Conservation (phyloP, 1,284 basidiomycete genomes). For the Ceratorhiza oryzae-sativae region DNA sequence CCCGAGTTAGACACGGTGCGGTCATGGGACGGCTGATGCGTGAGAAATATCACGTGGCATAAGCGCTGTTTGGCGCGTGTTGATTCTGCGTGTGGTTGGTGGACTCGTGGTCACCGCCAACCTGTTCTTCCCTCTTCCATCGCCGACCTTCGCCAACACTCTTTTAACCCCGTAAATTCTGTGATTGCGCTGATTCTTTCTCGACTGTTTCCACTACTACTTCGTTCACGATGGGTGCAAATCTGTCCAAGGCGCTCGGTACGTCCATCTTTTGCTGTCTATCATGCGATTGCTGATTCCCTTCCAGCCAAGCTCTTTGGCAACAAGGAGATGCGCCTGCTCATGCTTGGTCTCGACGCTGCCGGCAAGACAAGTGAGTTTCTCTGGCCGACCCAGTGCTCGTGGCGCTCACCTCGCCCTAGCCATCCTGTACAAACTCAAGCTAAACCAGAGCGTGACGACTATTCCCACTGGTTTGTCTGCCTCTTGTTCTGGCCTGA, state of each 20-base stretch:
- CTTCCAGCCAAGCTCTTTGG: constrained; percentile 60
- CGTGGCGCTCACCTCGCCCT: constrained; percentile 39
- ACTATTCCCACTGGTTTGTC: constrained; percentile 81
- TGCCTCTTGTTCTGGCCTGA: constrained; percentile 45
- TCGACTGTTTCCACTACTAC: not conserved
- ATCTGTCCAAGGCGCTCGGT: constrained; percentile 53
- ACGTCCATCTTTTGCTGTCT: constrained; percentile 29
- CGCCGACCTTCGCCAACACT: not conserved
- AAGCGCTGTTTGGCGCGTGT: not conserved
- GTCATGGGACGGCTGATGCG: not conserved
- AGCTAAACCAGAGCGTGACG: constrained; percentile 97
- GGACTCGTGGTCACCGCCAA: not conserved
- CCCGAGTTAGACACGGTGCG: constrained; percentile 7
- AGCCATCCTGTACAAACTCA: constrained; percentile 99
- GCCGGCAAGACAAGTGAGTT: constrained; percentile 88
- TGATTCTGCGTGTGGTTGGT: not conserved
- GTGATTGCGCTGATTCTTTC: not conserved
- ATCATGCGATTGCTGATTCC: constrained; percentile 12
- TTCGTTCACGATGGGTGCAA: constrained; percentile 54
- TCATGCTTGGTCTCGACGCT: constrained; percentile 90
- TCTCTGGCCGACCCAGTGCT: constrained; percentile 15
- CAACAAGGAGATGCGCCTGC: constrained; percentile 69
- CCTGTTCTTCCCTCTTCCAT: not conserved
- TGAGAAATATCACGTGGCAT: not conserved
- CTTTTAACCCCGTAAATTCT: not conserved